Evolutionary conservation across 805 yeast genomes (phyloP).

Genomic region (Soucietia sequanensis): DNA sequence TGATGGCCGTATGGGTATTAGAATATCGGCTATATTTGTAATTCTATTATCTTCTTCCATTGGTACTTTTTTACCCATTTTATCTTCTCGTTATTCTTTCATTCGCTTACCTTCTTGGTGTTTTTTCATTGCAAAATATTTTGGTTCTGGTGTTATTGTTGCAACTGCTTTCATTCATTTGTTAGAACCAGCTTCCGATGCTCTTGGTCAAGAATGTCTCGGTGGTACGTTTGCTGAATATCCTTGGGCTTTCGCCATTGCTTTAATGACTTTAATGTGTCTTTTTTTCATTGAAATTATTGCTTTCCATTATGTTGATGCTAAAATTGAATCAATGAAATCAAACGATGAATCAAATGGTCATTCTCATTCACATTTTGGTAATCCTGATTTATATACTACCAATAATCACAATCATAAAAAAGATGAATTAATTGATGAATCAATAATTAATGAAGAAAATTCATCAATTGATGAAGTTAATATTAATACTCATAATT

Average conservation of each 20-base stretch:
- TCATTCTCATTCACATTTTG: conserved; percentile 58
- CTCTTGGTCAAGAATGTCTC: conserved; percentile 55
- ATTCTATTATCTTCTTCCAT: conserved; percentile 51
- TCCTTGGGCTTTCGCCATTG: conserved; percentile 56
- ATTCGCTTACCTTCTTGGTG: conserved; percentile 59
- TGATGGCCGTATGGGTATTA: conserved; percentile 44
- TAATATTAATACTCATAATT: conserved; percentile 9
- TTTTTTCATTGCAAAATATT: conserved; percentile 68
- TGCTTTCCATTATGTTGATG: conserved; percentile 47
- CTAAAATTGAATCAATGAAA: conserved; percentile 21
- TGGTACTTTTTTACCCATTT: conserved; percentile 62
- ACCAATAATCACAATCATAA: no score
- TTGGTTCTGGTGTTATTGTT: conserved; percentile 82
- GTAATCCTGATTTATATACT: conserved; percentile 35
- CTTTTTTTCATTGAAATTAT: conserved; percentile 52
- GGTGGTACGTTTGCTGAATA: conserved; percentile 56
- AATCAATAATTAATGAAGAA: no score
- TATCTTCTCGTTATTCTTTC: conserved; percentile 58
- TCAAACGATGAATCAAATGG: conserved; percentile 17
- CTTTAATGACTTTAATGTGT: conserved; percentile 49
- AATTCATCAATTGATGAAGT: no score
- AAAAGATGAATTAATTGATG: conserved; percentile 21
- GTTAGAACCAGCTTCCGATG: conserved; percentile 65
- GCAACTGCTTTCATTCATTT: conserved; percentile 81
- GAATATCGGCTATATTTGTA: conserved; percentile 66